Evolutionary conservation across 73 alveolate species (phyloP), one percentile per base, ranked within the genome.

Genomic region (Halteria grandinella): DNA sequence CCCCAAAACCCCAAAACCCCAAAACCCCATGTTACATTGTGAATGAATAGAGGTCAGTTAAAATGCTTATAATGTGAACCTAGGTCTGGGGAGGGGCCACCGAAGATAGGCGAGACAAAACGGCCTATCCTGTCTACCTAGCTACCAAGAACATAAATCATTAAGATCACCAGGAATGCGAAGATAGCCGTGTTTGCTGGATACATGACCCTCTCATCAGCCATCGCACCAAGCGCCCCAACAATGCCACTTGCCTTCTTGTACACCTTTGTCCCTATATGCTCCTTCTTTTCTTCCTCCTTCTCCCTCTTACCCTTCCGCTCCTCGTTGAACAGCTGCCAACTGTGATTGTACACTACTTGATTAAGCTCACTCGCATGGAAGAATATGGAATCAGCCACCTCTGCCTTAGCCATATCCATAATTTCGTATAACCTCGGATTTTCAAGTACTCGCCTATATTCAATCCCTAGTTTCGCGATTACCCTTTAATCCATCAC

Each of bases 321-420:
- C 37, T 66, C 47, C 29, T 66, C 80, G 8, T 41, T 8, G 24
- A n/a, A 66, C 14, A 44, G 20, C 6, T 51, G 27, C 80, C 80
- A 66, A 18, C 69, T 66, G 47, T 66, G 47, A 27, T 47, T 66
- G 31, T 66, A 66, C n/a, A 66, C 63, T 45, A 45, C 80, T 44
- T n/a, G 33, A 66, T 66, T 66, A 4, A 66, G 29, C 7, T 66
- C 80, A 66, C 47, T 66, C 2, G 80, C 39, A 27, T 66, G 80
- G 66, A 66, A 66, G 66, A 44, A 66, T 12, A 66, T 66, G 33
- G 55, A 45, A 28, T 66, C 80, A 27, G 66, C 80, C 14, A 66
- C 47, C 47, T 66, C 80, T 2, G 12, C 14, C 32, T 44, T 44
- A 2, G 32, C 80, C 32, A 45, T 66, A 44, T 41, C 63, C 7